These are phyloP conservation scores for Malus orientalis DNA, from an alignment of 306 rosid genomes.

Conservation along the genomic window DNA sequence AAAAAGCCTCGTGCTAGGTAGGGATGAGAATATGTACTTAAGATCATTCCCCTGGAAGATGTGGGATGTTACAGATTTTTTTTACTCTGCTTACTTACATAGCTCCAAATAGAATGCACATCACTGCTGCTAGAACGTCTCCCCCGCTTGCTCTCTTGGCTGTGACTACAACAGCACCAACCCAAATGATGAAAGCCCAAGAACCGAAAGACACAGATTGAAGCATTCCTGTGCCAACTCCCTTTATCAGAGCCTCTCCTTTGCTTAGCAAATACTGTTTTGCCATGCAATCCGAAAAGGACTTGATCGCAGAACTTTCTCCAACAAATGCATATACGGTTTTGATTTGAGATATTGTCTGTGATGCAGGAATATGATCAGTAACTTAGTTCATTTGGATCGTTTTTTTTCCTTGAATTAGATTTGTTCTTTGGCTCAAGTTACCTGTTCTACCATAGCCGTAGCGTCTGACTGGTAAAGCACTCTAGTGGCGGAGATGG, in stretches of 20 bases:
- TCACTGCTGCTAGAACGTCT: slow-evolving; percentile 60
- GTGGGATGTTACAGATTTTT: not conserved
- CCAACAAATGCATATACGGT: slow-evolving; percentile 89
- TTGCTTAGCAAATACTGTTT: slow-evolving; percentile 48
- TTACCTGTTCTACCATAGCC: slow-evolving; percentile 75
- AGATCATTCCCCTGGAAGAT: no score
- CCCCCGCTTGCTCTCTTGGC: slow-evolving; percentile 60
- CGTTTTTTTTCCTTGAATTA: not conserved
- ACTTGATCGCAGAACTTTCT: slow-evolving; percentile 47
- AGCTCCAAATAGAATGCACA: slow-evolving; percentile 93
- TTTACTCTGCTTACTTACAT: slow-evolving; percentile 40
- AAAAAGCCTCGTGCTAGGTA: no score
- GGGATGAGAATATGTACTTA: no score
- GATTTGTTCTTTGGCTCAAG: not conserved
- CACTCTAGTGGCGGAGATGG: slow-evolving; percentile 52
- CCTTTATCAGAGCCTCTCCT: slow-evolving; percentile 74
- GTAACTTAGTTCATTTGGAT: not conserved
- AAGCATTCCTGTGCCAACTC: slow-evolving; percentile 81
- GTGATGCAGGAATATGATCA: slow-evolving; percentile 11
- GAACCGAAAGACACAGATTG: slow-evolving; percentile 69
- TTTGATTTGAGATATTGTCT: slow-evolving; percentile 78
- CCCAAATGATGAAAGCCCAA: slow-evolving; percentile 81
- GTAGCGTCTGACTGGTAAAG: slow-evolving; percentile 59
- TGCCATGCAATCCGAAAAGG: slow-evolving; percentile 50
- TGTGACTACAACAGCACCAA: slow-evolving; percentile 74